phyloP scores from a whole-genome alignment of 2,329 filamentous ascomycete genomes.

The Sporothrix pseudoabietina region DNA sequence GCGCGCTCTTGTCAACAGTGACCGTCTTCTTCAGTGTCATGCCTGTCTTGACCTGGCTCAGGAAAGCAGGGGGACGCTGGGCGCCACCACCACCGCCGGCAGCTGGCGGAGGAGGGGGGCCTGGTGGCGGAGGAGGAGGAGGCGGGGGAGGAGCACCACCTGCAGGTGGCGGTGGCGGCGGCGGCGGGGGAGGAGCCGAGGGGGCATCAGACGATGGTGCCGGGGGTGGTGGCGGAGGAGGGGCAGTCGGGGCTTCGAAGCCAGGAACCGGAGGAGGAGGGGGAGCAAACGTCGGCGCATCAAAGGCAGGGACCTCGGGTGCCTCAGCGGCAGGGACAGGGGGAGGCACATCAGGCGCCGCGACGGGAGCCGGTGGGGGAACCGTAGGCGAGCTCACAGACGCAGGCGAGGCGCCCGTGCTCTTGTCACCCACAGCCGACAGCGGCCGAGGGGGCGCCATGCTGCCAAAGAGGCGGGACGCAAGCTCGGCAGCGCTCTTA shows the following conservation, averaged over 20 bases:
- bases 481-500: slow-evolving; percentile 84
- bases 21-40: slow-evolving; percentile 80
- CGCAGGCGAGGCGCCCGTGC: slow-evolving; percentile 44
- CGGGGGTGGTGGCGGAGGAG: slow-evolving; percentile 37
- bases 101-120: slow-evolving; percentile 45
- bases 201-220: slow-evolving; percentile 33
- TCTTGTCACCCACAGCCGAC: slow-evolving; percentile 76
- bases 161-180: slow-evolving; percentile 46
- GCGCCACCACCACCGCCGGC: slow-evolving; percentile 41
- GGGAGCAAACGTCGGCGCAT: slow-evolving; percentile 33
- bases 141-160: slow-evolving; percentile 43
- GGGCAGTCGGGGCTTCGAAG: slow-evolving; percentile 41
- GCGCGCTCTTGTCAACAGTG: slow-evolving; percentile 81
- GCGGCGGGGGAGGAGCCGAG: slow-evolving; percentile 42
- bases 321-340: slow-evolving; percentile 40
- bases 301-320: slow-evolving; percentile 36
- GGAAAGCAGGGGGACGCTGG: slow-evolving; percentile 60
- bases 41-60: slow-evolving; percentile 82
- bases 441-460: slow-evolving; percentile 92
- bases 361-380: slow-evolving; percentile 44
- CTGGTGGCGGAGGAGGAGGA: slow-evolving; percentile 48
- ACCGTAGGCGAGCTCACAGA: slow-evolving; percentile 45
- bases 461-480: slow-evolving; percentile 92
- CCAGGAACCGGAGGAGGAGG: slow-evolving; percentile 33
- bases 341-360: slow-evolving; percentile 32